Percentiles rank a stretch among this genome's conserved stretches.
phyloP scores from a whole-genome alignment of 148 eudicot genomes.

The Rhododendron simsii region DNA sequence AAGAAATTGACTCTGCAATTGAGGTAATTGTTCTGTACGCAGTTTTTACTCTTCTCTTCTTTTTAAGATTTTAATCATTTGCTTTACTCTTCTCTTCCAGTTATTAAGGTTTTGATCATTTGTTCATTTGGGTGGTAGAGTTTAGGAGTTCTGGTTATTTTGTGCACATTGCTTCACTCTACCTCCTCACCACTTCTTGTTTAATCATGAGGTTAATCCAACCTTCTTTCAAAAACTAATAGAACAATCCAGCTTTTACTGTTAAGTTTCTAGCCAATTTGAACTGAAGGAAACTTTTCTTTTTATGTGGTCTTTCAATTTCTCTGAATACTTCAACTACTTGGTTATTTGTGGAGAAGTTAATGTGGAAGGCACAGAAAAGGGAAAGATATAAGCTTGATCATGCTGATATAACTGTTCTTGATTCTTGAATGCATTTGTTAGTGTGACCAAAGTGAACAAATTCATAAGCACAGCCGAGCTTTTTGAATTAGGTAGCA shows the following conservation, averaged over 20 bases:
- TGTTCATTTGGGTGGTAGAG: not conserved
- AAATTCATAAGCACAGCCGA: not conserved
- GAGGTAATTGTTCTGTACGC: constrained; percentile 11
- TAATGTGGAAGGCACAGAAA: not conserved
- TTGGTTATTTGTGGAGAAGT: not conserved
- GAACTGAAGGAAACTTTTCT: not conserved
- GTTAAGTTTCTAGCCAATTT: not conserved
- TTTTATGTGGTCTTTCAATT: not conserved
- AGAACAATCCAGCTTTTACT: not conserved
- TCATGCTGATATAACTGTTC: not conserved
- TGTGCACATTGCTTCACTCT: not conserved
- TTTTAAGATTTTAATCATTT: not conserved
- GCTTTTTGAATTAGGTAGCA: not conserved
- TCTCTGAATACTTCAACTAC: not conserved
- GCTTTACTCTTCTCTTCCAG: not conserved
- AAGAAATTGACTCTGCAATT: constrained; percentile 23
- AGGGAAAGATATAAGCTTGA: not conserved
- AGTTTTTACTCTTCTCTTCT: not conserved
- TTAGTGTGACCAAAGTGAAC: not conserved
- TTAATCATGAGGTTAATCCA: not conserved
- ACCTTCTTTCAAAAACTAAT: not conserved
- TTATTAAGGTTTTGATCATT: not conserved
- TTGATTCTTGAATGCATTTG: not conserved
- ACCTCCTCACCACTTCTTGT: not conserved
- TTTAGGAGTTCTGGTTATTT: not conserved